Conservation (phyloP, 2,329 filamentous ascomycete species). For the Leptoxyphium fumago region DNA sequence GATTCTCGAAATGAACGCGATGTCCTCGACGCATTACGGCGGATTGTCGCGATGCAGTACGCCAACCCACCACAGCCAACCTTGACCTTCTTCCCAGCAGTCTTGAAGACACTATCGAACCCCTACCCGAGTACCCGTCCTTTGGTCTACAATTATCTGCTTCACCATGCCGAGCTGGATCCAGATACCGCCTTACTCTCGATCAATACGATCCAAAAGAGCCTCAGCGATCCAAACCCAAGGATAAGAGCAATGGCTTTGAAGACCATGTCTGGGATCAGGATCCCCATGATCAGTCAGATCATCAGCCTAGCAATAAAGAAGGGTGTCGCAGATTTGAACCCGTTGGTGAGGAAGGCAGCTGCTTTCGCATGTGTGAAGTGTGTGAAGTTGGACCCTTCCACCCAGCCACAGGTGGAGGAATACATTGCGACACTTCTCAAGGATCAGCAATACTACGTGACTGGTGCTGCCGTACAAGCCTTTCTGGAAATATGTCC, state of each 20-base stretch:
- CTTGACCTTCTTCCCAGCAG: conserved; percentile 86
- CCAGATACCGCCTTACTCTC: conserved; percentile 89
- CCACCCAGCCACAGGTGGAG: conserved; percentile 66
- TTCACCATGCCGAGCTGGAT: conserved; percentile 91
- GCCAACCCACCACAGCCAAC: conserved; percentile 76
- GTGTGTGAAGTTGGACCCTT: conserved; percentile 81
- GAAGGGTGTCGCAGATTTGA: conserved; percentile 86
- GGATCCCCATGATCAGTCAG: conserved; percentile 94
- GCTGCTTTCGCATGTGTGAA: conserved; percentile 91
- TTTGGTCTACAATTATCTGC: conserved; percentile 94
- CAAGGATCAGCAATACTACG: conserved; percentile 87
- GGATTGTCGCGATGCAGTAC: conserved; percentile 92
- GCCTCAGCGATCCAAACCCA: conserved; percentile 79
- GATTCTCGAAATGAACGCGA: conserved; percentile 90
- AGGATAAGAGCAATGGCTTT: conserved; percentile 83
- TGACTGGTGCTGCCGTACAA: conserved; percentile 82
- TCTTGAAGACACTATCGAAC: conserved; percentile 95
- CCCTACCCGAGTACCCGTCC: conserved; percentile 93
- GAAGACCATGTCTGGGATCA: conserved; percentile 91
- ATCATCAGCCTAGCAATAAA: conserved; percentile 95
- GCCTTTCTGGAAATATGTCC: conserved; percentile 85
- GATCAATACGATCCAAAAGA: conserved; percentile 98
- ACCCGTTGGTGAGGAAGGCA: conserved; percentile 79
- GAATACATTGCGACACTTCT: conserved; percentile 68
- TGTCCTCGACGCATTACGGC: conserved; percentile 77